Evolutionary conservation across 371 early-diverging fungal genomes (phyloP), one percentile per base, ranked within the genome.

Genomic region (Mortierella sp.): DNA sequence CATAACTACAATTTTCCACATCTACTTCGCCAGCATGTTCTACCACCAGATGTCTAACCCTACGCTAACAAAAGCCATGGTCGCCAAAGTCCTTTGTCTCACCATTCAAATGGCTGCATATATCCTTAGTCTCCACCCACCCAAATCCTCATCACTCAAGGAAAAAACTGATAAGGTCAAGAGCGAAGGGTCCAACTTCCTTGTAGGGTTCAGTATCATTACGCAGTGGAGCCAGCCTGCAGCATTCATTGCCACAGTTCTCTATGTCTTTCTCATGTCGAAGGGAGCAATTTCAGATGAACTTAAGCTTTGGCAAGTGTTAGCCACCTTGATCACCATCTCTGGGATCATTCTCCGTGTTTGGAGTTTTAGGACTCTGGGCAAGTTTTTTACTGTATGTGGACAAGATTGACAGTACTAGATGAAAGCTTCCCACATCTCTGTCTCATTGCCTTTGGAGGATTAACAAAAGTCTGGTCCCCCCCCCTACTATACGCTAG

Each of bases 301-400:
- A 26, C 46, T 75, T 16, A 67, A 46, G 56, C 14, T 64, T 7
- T 75, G 76, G 76, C 71, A 67, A 26, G 55, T 60, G n/a, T 21
- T 60, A 7, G 55, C 64, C 4, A 66, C 67, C 4, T 28, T 56
- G 0, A 3, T 45, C 15, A 71, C 56, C 3, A 52, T 75, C 18
- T 4, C 63, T 23, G 76, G 76, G 2, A 67, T 67, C 53, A 12
- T 64, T 25, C 57, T 75, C 5, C 51, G 76, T 4, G 21, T 51
- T 4, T 75, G 76, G 76, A 46, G 68, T 1, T 75, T 70, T 44
- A 62, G 57, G 45, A 75, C 76, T 14, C 43, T 75, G 19, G 71
- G 70, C 37, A 61, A 71, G 15, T 75, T 75, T 48, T 75, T 75
- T 25, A 75, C 76, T 19, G 76, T 75, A 70, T 58, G 76, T 52